Conservation (phyloP, 2,329 filamentous ascomycete genomes). For the Claviceps citrina region DNA sequence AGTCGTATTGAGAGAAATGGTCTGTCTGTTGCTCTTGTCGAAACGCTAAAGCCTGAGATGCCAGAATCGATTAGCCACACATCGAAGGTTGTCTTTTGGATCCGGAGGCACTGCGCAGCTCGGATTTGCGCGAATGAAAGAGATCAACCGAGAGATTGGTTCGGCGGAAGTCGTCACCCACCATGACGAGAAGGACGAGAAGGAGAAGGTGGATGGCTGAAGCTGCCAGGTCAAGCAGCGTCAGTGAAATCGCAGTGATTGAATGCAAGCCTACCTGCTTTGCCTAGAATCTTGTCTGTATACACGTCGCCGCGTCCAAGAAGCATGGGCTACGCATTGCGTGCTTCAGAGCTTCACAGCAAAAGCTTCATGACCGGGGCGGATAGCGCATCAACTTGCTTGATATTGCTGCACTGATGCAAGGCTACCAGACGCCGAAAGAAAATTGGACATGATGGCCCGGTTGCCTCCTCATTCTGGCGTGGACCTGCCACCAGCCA, state of each 20-base stretch:
- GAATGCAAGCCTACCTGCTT: too few relatives aligned
- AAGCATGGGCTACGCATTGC: too few relatives aligned
- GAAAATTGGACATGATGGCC: not conserved
- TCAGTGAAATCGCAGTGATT: too few relatives aligned
- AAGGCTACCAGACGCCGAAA: not conserved
- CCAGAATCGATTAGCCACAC: not conserved
- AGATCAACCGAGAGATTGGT: constrained; percentile 57
- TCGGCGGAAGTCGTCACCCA: constrained; percentile 24
- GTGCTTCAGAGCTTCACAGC: too few relatives aligned
- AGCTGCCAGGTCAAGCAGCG: too few relatives aligned
- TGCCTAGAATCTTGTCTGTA: too few relatives aligned
- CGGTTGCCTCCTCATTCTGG: not conserved
- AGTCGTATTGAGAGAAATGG: constrained; percentile 54
- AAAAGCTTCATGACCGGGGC: too few relatives aligned
- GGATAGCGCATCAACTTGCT: too few relatives aligned
- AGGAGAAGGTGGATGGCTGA: too few relatives aligned
- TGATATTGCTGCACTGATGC: not conserved
- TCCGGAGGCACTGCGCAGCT: too few relatives aligned
- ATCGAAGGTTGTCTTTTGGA: constrained; percentile 50
- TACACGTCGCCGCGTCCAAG: too few relatives aligned
- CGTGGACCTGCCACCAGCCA: constrained; percentile 13
- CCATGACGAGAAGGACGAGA: not conserved
- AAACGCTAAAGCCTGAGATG: not conserved
- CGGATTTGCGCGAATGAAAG: constrained; percentile 56
- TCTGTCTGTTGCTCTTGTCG: not conserved